Evolutionary conservation across 495 filamentous ascomycete species (phyloP), one percentile per base, ranked within the genome.

Genomic region (Aspergillus nidulans): DNA sequence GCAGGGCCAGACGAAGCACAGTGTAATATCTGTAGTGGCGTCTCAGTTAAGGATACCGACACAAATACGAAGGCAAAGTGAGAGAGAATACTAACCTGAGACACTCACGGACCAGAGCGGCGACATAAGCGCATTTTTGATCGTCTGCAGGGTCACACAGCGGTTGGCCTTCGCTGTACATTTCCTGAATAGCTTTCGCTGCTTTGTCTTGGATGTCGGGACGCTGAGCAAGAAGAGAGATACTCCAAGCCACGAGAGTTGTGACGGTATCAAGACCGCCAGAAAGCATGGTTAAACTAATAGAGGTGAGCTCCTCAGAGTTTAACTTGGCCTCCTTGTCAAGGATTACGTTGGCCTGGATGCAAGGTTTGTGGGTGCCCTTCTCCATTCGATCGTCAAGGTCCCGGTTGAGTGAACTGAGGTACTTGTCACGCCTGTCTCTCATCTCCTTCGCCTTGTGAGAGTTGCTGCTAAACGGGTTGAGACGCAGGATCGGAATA

Each of bases 201-300:
- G 83, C 82, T 54, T 79, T 82, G 21, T 82, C 68, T 56, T 87
- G 84, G 23, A 86, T 76, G 58, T 85, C 82, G 0, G 77, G 76
- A 16, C 81, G 72, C 30, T 80, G 73, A 4, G 84, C 77, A 16
- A 87, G 63, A 19, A 82, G 65, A 4, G 76, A 77, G 54, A 87
- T 71, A 61, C 80, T 80, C 83, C 83, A 86, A n/a, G 80, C 77
- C 15, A 86, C 74, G 4, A 82, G 71, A 4, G 78, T 85, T 0
- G 83, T 81, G 26, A 86, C 78, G 0, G 84, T 86, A 57, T 87
- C 83, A 23, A 86, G 70, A 0, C 84, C 84, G 1, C 82, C 83
- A 9, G 74, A 77, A 18, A 86, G 66, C 77, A 86, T 83, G 3
- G 82, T 85, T 60, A 86, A 63, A 59, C 81, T 83, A 47, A 87